Conservation (phyloP, 2,329 filamentous ascomycete species). For the Plectosphaerella cucumerina region DNA sequence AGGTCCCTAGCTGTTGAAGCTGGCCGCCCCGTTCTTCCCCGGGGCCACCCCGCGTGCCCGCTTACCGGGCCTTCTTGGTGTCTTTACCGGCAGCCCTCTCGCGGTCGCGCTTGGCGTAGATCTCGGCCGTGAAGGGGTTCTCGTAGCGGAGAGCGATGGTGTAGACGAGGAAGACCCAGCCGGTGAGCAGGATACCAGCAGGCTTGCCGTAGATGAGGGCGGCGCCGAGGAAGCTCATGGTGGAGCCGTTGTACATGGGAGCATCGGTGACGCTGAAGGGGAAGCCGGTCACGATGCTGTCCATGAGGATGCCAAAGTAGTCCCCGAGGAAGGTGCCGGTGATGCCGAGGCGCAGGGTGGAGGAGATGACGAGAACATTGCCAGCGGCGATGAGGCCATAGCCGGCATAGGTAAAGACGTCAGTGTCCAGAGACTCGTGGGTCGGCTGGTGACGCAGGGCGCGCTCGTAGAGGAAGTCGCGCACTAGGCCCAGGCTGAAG, state of each 20-base stretch:
- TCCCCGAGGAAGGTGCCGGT: constrained; percentile 96
- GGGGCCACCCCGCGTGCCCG: neutral
- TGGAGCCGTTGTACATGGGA: constrained; percentile 96
- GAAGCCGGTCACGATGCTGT: constrained; percentile 88
- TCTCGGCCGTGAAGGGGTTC: constrained; percentile 90
- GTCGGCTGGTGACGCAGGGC: constrained; percentile 74
- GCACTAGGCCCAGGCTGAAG: constrained; percentile 85
- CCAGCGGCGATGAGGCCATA: constrained; percentile 69
- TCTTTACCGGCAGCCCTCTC: constrained; percentile 43
- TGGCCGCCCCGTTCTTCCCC: neutral
- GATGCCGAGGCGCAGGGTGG: constrained; percentile 87
- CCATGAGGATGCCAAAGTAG: constrained; percentile 98
- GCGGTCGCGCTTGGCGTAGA: constrained; percentile 81
- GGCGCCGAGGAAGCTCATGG: constrained; percentile 85
- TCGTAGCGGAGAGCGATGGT: constrained; percentile 78
- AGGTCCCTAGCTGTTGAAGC: neutral
- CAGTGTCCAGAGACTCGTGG: constrained; percentile 65
- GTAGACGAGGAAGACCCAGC: constrained; percentile 73
- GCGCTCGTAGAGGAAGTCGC: constrained; percentile 82
- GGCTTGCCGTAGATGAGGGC: constrained; percentile 83
- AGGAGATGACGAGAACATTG: constrained; percentile 81
- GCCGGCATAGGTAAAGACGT: constrained; percentile 57
- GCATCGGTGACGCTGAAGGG: constrained; percentile 89
- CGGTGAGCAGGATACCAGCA: constrained; percentile 74
- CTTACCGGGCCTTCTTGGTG: constrained; percentile 47